Evolutionary conservation across 1,284 basidiomycete species (phyloP), one percentile per base, ranked within the genome.

Genomic region (Austropuccinia psidii): DNA sequence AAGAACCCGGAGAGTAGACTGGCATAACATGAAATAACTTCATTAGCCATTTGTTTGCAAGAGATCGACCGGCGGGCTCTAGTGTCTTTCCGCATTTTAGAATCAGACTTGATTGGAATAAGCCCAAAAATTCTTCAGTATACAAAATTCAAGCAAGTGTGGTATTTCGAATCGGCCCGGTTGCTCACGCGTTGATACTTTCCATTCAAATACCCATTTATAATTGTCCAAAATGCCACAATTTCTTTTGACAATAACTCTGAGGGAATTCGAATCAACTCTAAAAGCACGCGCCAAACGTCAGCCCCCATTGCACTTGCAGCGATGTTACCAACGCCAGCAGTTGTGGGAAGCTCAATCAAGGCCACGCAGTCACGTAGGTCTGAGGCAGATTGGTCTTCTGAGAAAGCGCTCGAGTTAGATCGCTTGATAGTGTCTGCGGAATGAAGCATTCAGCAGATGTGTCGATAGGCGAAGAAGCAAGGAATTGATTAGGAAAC

Each of bases 201-300:
- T 3, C 93, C 94, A 54, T 96, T 93, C 81, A 93, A 87, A 80
- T 94, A 95, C 17, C 86, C 87, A 81, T 88, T 91, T 0, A 90
- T 89, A 52, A 99, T 90, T 77, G 88, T 88, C 93, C 93, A 97
- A 81, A 97, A 98, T 77, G 87, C 91, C 2, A 94, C 93, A 55
- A 99, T 84, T 1, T 88, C 86, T 24, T 81, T 79, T 0, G 83
- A 76, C 7, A 86, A 78, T 55, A 84, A 83, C 49, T 85, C 83
- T 5, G 83, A 85, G 15, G 85, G 76, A 65, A 82, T 80, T 54
- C 82, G 82, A 57, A 85, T 83, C 57, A 87, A 85, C 21, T 88
- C 86, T 55, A 87, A 84, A 43, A 91, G 87, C 0, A 88, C 86
- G 76, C 88, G 85, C 96, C 96, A 99, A 27, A 88, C 86, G 35